These are phyloP conservation scores for Dactylonectria estremocensis DNA, from an alignment of 2,329 filamentous ascomycete genomes.

Conservation along the genomic window DNA sequence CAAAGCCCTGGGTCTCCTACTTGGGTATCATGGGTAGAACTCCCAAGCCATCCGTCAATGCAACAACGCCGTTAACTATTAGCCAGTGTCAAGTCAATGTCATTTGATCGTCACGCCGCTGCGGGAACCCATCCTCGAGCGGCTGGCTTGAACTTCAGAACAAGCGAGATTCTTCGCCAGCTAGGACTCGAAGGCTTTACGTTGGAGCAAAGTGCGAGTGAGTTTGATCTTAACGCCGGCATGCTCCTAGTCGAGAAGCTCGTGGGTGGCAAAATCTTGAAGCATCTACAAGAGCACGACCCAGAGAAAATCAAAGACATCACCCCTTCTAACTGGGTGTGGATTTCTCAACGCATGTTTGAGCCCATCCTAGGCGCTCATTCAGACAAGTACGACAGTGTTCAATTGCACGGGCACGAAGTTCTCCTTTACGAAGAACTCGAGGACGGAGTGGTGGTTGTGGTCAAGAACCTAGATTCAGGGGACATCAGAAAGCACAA, in stretches of 20 bases:
- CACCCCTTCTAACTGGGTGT: slow-evolving; percentile 11
- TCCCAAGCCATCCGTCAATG: neutral
- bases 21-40: slow-evolving; percentile 10
- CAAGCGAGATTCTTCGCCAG: slow-evolving; percentile 13
- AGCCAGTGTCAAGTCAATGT: slow-evolving; percentile 1
- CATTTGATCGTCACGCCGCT: slow-evolving; percentile 7
- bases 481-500: slow-evolving; percentile 4
- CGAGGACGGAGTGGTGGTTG: neutral
- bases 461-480: neutral
- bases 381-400: neutral
- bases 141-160: slow-evolving; percentile 15
- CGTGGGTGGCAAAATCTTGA: slow-evolving; percentile 6
- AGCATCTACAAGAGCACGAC: slow-evolving; percentile 15
- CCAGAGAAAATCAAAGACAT: slow-evolving; percentile 5
- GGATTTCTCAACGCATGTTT: slow-evolving; percentile 21
- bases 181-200: slow-evolving; percentile 6
- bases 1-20: slow-evolving; percentile 3
- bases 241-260: slow-evolving; percentile 7
- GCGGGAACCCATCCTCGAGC: slow-evolving; percentile 12
- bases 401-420: slow-evolving; percentile 10
- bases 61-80: neutral
- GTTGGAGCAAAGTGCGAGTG: slow-evolving; percentile 4
- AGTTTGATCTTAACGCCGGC: slow-evolving; percentile 12
- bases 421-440: slow-evolving; percentile 10
- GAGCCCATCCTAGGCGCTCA: slow-evolving; percentile 10